These are phyloP conservation scores for Neospora caninum DNA, from an alignment of 169 alveolate genomes.

Conservation along the genomic window DNA sequence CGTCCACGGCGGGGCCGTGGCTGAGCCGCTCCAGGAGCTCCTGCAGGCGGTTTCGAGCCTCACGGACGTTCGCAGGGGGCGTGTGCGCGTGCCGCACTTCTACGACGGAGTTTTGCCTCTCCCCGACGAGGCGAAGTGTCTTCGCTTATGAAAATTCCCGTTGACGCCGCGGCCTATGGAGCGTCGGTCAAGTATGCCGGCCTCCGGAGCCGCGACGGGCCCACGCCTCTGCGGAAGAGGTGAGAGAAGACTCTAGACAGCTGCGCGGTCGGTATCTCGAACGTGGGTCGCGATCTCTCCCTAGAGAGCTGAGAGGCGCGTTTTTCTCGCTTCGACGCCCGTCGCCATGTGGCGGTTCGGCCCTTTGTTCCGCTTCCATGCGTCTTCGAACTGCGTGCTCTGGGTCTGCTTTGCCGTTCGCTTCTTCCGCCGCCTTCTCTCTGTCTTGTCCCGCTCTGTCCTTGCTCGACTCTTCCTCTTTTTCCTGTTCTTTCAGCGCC, in stretches of 20 bases:
- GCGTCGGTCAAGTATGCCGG: neutral
- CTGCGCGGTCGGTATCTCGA: too few relatives aligned
- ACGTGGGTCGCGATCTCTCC: too few relatives aligned
- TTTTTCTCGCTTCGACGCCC: too few relatives aligned
- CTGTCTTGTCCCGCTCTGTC: too few relatives aligned
- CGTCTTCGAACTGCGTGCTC: too few relatives aligned
- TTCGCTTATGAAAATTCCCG: neutral
- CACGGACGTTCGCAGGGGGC: conserved; percentile 45
- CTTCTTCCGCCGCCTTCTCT: too few relatives aligned
- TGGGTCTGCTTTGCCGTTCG: too few relatives aligned
- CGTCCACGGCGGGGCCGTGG: conserved; percentile 72
- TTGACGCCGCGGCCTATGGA: neutral
- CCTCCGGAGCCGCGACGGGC: neutral
- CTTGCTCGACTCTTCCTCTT: too few relatives aligned
- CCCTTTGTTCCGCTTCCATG: too few relatives aligned
- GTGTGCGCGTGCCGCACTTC: conserved; percentile 56
- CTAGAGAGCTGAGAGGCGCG: too few relatives aligned
- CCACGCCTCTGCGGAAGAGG: neutral
- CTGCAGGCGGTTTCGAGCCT: conserved; percentile 45
- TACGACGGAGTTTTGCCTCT: conserved; percentile 56
- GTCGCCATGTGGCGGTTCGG: too few relatives aligned
- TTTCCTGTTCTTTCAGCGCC: too few relatives aligned
- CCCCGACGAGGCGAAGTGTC: conserved; percentile 40
- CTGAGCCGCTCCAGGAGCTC: conserved; percentile 68
- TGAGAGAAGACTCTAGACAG: neutral